phyloP scores from a whole-genome alignment of 306 rosid genomes.

The Pyrus pyrifolia region DNA sequence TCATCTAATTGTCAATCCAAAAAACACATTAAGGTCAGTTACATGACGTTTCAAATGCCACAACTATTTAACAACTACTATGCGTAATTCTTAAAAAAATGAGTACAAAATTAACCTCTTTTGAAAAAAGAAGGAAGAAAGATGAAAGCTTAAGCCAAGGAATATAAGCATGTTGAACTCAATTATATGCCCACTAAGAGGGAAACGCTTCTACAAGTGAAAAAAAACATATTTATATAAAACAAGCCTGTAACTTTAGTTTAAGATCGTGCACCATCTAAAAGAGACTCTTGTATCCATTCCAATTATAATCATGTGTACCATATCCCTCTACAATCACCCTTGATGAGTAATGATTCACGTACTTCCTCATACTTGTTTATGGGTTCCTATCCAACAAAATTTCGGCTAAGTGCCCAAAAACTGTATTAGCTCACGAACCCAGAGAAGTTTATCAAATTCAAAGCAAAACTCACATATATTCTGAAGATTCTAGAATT shows the following conservation, averaged over 20 bases:
- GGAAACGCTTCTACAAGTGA: not conserved
- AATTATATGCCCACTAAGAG: not conserved
- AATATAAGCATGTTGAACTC: no score
- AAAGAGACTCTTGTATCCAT: slow-evolving; percentile 87
- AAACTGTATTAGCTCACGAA: slow-evolving; percentile 22
- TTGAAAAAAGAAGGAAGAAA: no score
- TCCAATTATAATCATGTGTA: slow-evolving; percentile 94
- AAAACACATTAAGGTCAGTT: no score
- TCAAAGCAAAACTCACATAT: slow-evolving; percentile 32
- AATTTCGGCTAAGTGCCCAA: slow-evolving; percentile 13
- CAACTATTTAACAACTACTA: no score
- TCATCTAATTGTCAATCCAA: not conserved
- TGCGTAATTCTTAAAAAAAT: no score
- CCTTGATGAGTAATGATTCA: slow-evolving; percentile 65
- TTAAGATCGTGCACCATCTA: slow-evolving; percentile 80
- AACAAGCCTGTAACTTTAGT: slow-evolving; percentile 77
- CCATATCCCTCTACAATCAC: slow-evolving; percentile 75
- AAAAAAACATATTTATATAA: not conserved
- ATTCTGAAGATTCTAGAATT: slow-evolving; percentile 6
- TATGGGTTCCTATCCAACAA: slow-evolving; percentile 11
- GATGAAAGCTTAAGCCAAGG: no score
- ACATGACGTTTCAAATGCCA: no score
- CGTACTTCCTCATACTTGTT: slow-evolving; percentile 79
- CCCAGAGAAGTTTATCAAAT: slow-evolving; percentile 8
- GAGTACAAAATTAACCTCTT: no score